Conservation (phyloP, 371 early-diverging fungal species). For the Homolaphlyctis polyrhiza region DNA sequence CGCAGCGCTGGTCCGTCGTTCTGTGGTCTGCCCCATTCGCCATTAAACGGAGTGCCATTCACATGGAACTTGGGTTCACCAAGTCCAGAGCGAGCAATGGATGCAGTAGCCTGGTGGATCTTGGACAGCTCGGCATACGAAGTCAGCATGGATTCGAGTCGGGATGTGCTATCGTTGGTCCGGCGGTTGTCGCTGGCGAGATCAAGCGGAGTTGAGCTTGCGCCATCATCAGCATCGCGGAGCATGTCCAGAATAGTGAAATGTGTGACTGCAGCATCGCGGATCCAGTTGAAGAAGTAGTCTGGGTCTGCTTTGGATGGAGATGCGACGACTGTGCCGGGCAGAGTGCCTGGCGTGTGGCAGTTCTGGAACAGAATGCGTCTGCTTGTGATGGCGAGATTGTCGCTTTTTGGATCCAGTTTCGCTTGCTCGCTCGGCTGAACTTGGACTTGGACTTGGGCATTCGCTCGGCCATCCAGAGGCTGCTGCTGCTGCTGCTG, state of each 20-base stretch:
- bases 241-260: slow-evolving; percentile 5
- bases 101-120: slow-evolving; percentile 5
- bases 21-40: slow-evolving; percentile 66
- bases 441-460: no score
- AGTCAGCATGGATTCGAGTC: slow-evolving; percentile 9
- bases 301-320: slow-evolving; percentile 51
- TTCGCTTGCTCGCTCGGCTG: no score
- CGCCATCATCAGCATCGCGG: neutral
- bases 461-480: no score
- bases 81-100: slow-evolving; percentile 26
- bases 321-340: slow-evolving; percentile 48
- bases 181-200: neutral
- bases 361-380: slow-evolving; percentile 18
- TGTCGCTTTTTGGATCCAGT: no score
- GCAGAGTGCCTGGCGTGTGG: slow-evolving; percentile 14
- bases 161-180: neutral
- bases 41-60: slow-evolving; percentile 49
- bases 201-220: neutral
- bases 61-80: slow-evolving; percentile 76
- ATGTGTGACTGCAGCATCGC: slow-evolving; percentile 61
- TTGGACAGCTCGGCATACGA: slow-evolving; percentile 27
- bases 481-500: no score
- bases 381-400: no score
- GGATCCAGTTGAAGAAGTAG: slow-evolving; percentile 75
- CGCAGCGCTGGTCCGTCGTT: slow-evolving; percentile 81